Percentiles rank a stretch among this genome's conserved stretches.
Evolutionary conservation across 352 stramenopile species (phyloP).

Genomic region (Pythium brassicae): DNA sequence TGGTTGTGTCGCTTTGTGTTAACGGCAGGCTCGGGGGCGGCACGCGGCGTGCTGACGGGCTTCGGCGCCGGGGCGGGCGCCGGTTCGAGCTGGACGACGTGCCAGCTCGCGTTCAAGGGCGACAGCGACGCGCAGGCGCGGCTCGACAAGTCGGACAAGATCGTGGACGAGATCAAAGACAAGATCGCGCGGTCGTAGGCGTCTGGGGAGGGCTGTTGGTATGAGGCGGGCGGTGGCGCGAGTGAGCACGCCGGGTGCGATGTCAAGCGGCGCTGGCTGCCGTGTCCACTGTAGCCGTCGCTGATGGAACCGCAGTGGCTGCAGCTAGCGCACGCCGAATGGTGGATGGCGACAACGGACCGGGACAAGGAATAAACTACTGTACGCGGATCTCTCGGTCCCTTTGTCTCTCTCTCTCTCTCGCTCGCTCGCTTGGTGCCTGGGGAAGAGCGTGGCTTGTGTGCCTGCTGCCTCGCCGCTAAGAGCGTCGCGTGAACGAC

Average conservation of each 20-base stretch:
- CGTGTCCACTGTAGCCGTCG: too few species aligned
- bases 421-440: not conserved
- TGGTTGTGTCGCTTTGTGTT: not conserved
- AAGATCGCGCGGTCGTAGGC: conserved; percentile 30
- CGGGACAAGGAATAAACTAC: conserved; percentile 13
- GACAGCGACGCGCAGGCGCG: conserved; percentile 54
- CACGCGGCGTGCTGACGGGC: conserved; percentile 60
- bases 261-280: too few species aligned
- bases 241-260: too few species aligned
- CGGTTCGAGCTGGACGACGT: conserved; percentile 83
- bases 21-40: conserved; percentile 50
- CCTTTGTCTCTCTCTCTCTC: not conserved
- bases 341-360: conserved; percentile 11
- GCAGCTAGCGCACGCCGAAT: conserved; percentile 15
- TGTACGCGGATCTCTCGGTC: conserved; percentile 21
- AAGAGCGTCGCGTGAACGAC: conserved; percentile 41
- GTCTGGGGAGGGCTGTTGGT: not conserved
- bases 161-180: conserved; percentile 70
- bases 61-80: conserved; percentile 65
- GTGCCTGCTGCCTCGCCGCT: conserved; percentile 1
- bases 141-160: conserved; percentile 75
- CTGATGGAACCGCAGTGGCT: conserved; percentile 6
- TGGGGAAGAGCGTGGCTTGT: too few species aligned
- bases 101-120: conserved; percentile 77
- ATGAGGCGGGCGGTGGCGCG: not conserved